These are phyloP conservation scores for Chaetomium globosum DNA, from an alignment of 2,329 filamentous ascomycete species.

Conservation along the genomic window DNA sequence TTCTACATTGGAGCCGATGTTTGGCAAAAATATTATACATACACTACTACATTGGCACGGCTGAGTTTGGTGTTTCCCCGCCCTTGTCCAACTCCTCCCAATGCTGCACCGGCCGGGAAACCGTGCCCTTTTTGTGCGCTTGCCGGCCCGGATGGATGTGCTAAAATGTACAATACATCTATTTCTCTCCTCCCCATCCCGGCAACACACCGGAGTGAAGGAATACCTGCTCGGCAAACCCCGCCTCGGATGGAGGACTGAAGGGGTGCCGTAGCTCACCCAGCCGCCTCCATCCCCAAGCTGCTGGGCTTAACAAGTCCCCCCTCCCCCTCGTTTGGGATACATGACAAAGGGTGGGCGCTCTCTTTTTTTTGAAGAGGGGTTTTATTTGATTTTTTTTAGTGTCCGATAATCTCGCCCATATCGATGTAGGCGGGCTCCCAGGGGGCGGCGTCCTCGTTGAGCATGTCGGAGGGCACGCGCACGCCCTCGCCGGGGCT, in stretches of 20 bases:
- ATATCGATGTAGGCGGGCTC: slow-evolving; percentile 69
- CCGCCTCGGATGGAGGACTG: not conserved
- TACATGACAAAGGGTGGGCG: not conserved
- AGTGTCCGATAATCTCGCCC: slow-evolving; percentile 64
- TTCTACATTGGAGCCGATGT: slow-evolving; percentile 23
- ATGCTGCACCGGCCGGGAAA: not conserved
- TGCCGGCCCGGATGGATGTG: slow-evolving; percentile 10
- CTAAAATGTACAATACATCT: slow-evolving; percentile 21
- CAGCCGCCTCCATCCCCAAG: not conserved
- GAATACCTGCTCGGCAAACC: not conserved
- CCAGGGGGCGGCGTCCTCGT: slow-evolving; percentile 64
- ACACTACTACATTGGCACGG: slow-evolving; percentile 24
- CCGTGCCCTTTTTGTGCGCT: slow-evolving; percentile 4
- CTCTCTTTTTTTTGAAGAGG: not conserved
- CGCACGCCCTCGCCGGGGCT: slow-evolving; percentile 68
- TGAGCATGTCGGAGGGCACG: slow-evolving; percentile 71
- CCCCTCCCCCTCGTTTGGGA: not conserved
- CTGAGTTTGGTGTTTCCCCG: not conserved
- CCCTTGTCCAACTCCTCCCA: slow-evolving; percentile 1
- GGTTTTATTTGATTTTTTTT: slow-evolving; percentile 6
- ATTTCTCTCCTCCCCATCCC: not conserved
- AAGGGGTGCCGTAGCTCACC: not conserved
- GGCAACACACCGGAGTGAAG: not conserved
- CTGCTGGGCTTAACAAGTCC: not conserved
- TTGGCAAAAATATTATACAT: slow-evolving; percentile 25